Evolutionary conservation across 1,284 basidiomycete species (phyloP).

Genomic region (Rhodofomes roseus): DNA sequence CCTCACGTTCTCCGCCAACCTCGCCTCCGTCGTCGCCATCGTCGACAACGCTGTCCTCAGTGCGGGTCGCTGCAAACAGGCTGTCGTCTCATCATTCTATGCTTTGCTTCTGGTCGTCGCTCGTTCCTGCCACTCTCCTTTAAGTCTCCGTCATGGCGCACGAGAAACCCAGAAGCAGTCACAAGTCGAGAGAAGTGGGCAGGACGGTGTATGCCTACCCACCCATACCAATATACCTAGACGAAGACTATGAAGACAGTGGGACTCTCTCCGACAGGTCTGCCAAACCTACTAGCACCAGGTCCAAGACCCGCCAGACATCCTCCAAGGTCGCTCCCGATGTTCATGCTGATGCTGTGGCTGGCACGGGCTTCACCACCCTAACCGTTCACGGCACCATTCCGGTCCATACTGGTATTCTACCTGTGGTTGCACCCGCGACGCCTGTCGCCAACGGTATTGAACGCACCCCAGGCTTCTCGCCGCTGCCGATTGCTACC

Average conservation of each 20-base stretch:
- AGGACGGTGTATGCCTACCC: slow-evolving; percentile 1
- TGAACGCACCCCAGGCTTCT: slow-evolving; percentile 17
- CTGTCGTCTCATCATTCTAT: background rate
- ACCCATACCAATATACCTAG: slow-evolving; percentile 4
- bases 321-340: slow-evolving; percentile 16
- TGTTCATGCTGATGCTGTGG: slow-evolving; percentile 41
- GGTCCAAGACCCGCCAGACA: slow-evolving; percentile 23
- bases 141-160: slow-evolving; percentile 1
- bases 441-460: slow-evolving; percentile 10
- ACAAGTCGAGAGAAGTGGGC: slow-evolving; percentile 1
- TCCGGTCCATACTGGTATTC: slow-evolving; percentile 22
- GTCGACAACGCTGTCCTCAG: slow-evolving; percentile 3
- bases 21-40: background rate
- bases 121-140: slow-evolving; percentile 8
- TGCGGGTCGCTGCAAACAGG: slow-evolving; percentile 7
- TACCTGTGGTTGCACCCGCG: slow-evolving; percentile 19
- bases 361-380: slow-evolving; percentile 38
- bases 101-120: background rate
- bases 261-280: background rate
- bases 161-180: background rate
- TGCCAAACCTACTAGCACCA: slow-evolving; percentile 16
- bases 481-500: slow-evolving; percentile 21
- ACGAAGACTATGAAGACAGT: slow-evolving; percentile 11
- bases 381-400: slow-evolving; percentile 8
- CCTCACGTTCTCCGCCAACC: background rate